Base-by-base conservation (phyloP, 805 yeast genomes). In the Zygosaccharomyces pseudorouxii region DNA sequence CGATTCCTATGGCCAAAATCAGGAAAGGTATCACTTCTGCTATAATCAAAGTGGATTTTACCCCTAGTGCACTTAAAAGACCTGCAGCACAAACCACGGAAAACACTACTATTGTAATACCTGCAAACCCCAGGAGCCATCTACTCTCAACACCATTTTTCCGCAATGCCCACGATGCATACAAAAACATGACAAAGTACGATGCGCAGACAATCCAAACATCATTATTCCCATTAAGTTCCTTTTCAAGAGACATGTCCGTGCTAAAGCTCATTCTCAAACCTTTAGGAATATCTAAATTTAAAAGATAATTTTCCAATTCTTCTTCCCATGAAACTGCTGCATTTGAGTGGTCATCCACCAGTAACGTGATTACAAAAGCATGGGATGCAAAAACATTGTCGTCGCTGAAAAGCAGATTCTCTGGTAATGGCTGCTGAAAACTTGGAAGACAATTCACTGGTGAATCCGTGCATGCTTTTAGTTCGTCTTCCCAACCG, bases 1-100 rank as follows among this genome's bases (percentile, higher is more conserved):
- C 99, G 23, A 92, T 89, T n/a, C 99, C 99, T 48, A 92, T 83
- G 0, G 99, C 99, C 49, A 92, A 73, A 11, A 92, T 86, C 58
- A 92, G 71, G 62, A 92, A 92, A 8, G 98, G 98, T 29, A 92
- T 92, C 5, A 92, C 99, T 64, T 93, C 98, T 2, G 98, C 97
- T 49, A 92, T 89, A 55, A 92, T 90, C 38, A 92, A 71, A 0
- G 98, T 92, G 0, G 95, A 86, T 59, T 86, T 88, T 42, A 90
- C 68, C 0, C 93, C 95, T n/a, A 86, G 50, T 5, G 78, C 58
- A 10, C 93, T 78, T 67, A 88, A 86, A 4, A 89, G 56, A 0
- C 98, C 98, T 0, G 89, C 87, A 0, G 97, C 81, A 1, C 95
- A 77, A 0, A 79, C 65, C 0, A 92, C 96, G 0, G 97, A 89